Conservation (phyloP, 1,284 basidiomycete genomes). For the Rhodotorula sp. region DNA sequence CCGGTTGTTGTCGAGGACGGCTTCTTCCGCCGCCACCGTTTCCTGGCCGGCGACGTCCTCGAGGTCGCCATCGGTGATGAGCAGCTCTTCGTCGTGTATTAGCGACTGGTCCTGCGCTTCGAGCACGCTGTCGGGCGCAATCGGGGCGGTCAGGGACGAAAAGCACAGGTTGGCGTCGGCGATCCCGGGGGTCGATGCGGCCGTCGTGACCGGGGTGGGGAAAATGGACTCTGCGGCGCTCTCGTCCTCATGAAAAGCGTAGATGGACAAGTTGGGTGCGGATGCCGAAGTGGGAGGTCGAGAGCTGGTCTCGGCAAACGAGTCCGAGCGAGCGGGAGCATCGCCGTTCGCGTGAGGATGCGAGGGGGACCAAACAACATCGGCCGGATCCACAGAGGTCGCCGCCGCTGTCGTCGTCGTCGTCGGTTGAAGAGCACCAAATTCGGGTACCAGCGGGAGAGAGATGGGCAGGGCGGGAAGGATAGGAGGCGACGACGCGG, state of each 20-base stretch:
- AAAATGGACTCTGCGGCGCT: not conserved
- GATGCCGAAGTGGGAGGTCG: conserved; percentile 14
- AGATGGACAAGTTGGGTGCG: conserved; percentile 20
- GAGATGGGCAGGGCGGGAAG: conserved; percentile 7
- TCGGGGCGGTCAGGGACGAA: not conserved
- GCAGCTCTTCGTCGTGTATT: not conserved
- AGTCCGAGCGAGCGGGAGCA: not conserved
- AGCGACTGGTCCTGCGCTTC: not conserved
- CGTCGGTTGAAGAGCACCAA: not conserved
- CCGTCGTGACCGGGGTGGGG: conserved; percentile 1
- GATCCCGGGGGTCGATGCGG: conserved; percentile 4
- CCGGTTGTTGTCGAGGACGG: conserved; percentile 23
- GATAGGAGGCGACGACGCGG: conserved; percentile 25
- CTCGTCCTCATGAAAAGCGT: not conserved
- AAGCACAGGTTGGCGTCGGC: not conserved
- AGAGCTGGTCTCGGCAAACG: not conserved
- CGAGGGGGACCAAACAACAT: not conserved
- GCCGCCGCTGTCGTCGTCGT: no score
- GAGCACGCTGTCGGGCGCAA: no score
- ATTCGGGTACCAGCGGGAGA: not conserved
- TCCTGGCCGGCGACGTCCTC: not conserved
- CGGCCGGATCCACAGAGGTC: not conserved
- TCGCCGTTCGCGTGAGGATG: not conserved
- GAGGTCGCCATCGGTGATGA: not conserved
- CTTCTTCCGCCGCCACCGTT: not conserved